Conservation (phyloP, 1,139 yeast genomes). For the Candida pseudoviswanathii region DNA sequence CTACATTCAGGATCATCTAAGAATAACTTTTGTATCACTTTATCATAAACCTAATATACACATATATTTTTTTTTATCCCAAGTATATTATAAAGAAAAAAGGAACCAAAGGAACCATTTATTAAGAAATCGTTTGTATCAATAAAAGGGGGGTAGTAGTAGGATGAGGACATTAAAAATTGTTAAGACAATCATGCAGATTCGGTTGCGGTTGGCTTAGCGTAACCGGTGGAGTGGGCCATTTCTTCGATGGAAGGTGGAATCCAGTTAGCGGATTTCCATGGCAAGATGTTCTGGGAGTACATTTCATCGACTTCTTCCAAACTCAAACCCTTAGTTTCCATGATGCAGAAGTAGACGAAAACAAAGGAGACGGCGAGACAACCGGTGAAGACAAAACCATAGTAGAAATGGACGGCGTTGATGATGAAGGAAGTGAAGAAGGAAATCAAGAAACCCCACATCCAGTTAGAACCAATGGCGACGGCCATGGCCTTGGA, state of each 20-base stretch:
- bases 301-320: slow-evolving; percentile 73
- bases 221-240: slow-evolving; percentile 34
- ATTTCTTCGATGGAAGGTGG: slow-evolving; percentile 38
- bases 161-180: background rate
- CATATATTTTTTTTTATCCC: background rate
- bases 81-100: background rate
- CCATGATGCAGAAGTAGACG: slow-evolving; percentile 60
- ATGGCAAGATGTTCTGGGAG: slow-evolving; percentile 42
- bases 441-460: slow-evolving; percentile 76
- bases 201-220: slow-evolving; percentile 29
- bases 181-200: slow-evolving; percentile 8
- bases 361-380: slow-evolving; percentile 56
- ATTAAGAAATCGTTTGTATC: background rate
- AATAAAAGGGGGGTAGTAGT: background rate
- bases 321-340: slow-evolving; percentile 66
- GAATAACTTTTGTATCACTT: slow-evolving; percentile 64
- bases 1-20: slow-evolving; percentile 53
- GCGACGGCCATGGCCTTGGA: slow-evolving; percentile 80
- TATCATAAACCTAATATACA: slow-evolving; percentile 8
- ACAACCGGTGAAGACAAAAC: slow-evolving; percentile 77
- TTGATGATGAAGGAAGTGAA: slow-evolving; percentile 69
- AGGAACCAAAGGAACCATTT: background rate
- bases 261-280: slow-evolving; percentile 47
- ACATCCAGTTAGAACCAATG: slow-evolving; percentile 75
- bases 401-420: slow-evolving; percentile 52